Percentiles rank a stretch among this genome's conserved stretches.
phyloP scores from a whole-genome alignment of 2,329 filamentous ascomycete genomes.

The Pseudocercospora fijiensis region DNA sequence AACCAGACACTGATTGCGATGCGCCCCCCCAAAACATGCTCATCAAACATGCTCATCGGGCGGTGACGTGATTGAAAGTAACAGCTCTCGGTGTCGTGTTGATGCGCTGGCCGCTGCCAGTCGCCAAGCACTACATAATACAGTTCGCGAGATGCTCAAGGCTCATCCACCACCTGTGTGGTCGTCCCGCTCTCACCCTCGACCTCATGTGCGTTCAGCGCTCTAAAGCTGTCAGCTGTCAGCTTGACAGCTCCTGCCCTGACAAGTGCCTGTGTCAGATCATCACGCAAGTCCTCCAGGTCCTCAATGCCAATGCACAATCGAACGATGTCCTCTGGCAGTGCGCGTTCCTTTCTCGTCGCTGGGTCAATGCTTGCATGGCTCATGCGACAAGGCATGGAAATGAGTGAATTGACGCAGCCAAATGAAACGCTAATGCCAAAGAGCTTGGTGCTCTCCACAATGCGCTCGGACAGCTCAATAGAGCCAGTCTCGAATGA shows the following conservation, averaged over 20 bases:
- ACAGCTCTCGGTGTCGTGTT: not conserved
- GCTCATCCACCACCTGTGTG: conserved; percentile 40
- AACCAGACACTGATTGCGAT: not conserved
- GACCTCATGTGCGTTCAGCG: conserved; percentile 39
- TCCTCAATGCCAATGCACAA: conserved; percentile 97
- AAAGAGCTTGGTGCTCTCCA: conserved; percentile 88
- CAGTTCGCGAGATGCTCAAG: conserved; percentile 20
- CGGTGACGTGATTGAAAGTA: not conserved
- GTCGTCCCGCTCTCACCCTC: conserved; percentile 33
- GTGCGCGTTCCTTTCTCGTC: conserved; percentile 79
- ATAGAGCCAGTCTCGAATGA: conserved; percentile 94
- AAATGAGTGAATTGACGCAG: conserved; percentile 97
- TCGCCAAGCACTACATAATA: not conserved
- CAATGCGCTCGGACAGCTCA: conserved; percentile 81
- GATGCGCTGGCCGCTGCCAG: not conserved
- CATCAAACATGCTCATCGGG: not conserved
- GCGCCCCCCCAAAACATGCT: not conserved
- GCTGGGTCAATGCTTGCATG: conserved; percentile 97
- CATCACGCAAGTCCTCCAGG: conserved; percentile 84
- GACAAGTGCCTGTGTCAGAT: conserved; percentile 84
- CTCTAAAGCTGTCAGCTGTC: conserved; percentile 72
- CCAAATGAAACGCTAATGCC: conserved; percentile 97
- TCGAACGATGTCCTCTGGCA: conserved; percentile 96
- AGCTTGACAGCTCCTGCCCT: conserved; percentile 91
- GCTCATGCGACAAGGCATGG: conserved; percentile 99